These are phyloP conservation scores for Neurospora discreta DNA, from an alignment of 495 filamentous ascomycete genomes.

Conservation along the genomic window DNA sequence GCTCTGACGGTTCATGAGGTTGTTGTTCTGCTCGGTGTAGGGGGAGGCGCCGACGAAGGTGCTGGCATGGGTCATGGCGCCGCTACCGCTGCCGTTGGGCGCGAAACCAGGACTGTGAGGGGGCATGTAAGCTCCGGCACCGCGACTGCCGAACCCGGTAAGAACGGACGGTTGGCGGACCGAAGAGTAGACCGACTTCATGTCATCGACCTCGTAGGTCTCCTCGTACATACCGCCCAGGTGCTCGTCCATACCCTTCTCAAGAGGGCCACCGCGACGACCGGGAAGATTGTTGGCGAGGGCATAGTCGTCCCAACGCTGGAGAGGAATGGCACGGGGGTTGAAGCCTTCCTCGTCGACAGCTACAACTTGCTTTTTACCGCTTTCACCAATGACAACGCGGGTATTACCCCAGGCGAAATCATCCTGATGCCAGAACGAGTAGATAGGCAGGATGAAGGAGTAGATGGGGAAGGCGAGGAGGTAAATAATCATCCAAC, in stretches of 20 bases:
- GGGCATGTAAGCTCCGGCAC: slow-evolving; percentile 54
- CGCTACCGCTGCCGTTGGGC: slow-evolving; percentile 38
- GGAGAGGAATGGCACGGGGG: slow-evolving; percentile 82
- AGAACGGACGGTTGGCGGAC: slow-evolving; percentile 89
- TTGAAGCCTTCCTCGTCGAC: slow-evolving; percentile 83
- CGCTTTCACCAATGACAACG: slow-evolving; percentile 89
- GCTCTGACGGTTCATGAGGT: slow-evolving; percentile 34
- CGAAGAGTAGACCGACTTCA: slow-evolving; percentile 91
- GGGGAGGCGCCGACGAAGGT: slow-evolving; percentile 22
- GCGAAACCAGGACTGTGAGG: slow-evolving; percentile 57
- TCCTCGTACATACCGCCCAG: slow-evolving; percentile 49
- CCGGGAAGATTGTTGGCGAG: slow-evolving; percentile 80
- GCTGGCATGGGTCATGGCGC: slow-evolving; percentile 31
- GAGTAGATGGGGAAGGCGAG: slow-evolving; percentile 88
- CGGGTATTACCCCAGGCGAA: slow-evolving; percentile 98
- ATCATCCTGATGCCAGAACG: slow-evolving; percentile 99
- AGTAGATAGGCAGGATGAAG: slow-evolving; percentile 86
- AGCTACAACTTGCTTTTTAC: slow-evolving; percentile 77
- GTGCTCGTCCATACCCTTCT: slow-evolving; percentile 45
- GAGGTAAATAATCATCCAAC: slow-evolving; percentile 99
- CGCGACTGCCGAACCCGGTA: slow-evolving; percentile 66
- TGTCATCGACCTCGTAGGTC: slow-evolving; percentile 91
- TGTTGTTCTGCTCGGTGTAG: slow-evolving; percentile 24
- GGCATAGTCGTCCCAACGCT: slow-evolving; percentile 98
- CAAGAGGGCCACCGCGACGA: slow-evolving; percentile 59